Percentiles rank a stretch among this genome's conserved stretches.
phyloP scores from a whole-genome alignment of 2,329 filamentous ascomycete genomes.

The Aureobasidium melanogenum region DNA sequence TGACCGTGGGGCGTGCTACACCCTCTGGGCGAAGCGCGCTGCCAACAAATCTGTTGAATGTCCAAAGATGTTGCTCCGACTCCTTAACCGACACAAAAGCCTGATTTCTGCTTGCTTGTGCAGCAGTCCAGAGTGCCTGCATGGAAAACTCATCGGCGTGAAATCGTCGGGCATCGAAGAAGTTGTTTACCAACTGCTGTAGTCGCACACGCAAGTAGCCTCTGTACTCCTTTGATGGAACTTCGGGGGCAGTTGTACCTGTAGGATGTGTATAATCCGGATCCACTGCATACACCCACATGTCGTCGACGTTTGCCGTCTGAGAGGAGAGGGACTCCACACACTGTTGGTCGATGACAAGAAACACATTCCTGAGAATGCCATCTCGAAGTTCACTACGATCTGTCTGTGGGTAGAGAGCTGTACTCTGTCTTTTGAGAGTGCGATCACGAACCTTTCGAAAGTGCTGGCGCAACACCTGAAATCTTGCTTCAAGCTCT shows the following conservation, averaged over 20 bases:
- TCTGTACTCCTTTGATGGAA: constrained; percentile 8
- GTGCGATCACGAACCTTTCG: not conserved
- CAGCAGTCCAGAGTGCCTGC: constrained; percentile 9
- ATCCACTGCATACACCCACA: constrained; percentile 13
- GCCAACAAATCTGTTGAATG: not conserved
- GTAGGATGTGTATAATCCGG: constrained; percentile 7
- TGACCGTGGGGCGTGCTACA: not conserved
- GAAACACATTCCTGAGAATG: not conserved
- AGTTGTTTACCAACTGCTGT: constrained; percentile 15
- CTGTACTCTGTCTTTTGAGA: not conserved
- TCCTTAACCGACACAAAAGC: constrained; percentile 11
- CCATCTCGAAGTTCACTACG: not conserved
- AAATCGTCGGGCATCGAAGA: constrained; percentile 9
- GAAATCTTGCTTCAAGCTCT: not conserved
- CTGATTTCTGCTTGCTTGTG: constrained; percentile 4
- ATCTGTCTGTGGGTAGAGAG: not conserved
- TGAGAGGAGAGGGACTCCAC: not conserved
- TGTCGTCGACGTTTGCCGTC: not conserved
- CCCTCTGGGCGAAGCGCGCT: not conserved
- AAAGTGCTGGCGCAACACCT: not conserved
- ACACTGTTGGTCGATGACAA: not conserved
- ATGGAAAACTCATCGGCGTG: constrained; percentile 10
- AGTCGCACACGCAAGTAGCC: constrained; percentile 13
- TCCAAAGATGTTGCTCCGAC: not conserved
- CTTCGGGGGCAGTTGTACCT: not conserved